phyloP scores from a whole-genome alignment of 441 rosid species.

The Arabidopsis lyrata region DNA sequence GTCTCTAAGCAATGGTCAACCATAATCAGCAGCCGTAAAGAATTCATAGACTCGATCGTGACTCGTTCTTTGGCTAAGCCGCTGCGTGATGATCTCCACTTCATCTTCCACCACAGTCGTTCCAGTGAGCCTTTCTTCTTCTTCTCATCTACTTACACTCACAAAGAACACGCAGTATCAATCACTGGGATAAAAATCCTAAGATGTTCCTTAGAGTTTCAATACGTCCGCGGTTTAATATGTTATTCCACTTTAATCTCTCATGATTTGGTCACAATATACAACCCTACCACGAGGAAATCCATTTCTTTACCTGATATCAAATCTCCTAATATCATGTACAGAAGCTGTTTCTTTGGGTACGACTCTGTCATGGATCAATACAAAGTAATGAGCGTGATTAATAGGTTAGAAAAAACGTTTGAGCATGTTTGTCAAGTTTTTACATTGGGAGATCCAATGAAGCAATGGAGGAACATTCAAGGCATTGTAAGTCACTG shows the following conservation, averaged over 20 bases:
- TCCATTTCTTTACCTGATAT: neutral
- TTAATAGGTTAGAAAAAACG: neutral
- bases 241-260: neutral
- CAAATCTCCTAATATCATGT: neutral
- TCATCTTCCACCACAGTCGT: neutral
- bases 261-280: neutral
- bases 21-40: neutral
- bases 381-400: slow-evolving; percentile 15
- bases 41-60: slow-evolving; percentile 10
- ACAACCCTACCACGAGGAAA: slow-evolving; percentile 6
- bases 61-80: neutral
- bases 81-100: no score
- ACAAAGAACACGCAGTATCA: neutral
- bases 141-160: slow-evolving; percentile 12
- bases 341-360: neutral
- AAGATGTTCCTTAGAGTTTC: neutral
- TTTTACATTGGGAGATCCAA: slow-evolving; percentile 16
- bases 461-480: slow-evolving; percentile 1
- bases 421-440: slow-evolving; percentile 4
- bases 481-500: neutral
- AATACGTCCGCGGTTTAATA: slow-evolving; percentile 12
- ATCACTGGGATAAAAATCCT: no score
- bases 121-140: neutral
- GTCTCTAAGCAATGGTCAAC: neutral
- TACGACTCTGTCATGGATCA: slow-evolving; percentile 5